Base-by-base conservation (phyloP, 257 asterid species). In the Plantago major region DNA sequence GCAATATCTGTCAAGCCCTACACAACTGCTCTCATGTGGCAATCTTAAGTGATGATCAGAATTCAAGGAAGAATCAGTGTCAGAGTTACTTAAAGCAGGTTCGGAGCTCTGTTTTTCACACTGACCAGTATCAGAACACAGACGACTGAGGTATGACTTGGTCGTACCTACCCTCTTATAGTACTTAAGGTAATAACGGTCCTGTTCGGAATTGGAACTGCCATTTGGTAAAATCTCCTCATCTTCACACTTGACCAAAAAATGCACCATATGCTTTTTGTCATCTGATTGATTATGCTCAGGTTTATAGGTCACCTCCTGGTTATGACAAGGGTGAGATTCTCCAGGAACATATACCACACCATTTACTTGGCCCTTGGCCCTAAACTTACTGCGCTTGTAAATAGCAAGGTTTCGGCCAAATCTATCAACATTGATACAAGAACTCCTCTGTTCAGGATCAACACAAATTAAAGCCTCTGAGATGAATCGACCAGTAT, bases 161-260 rank as follows among this genome's bases (percentile, higher is more conserved):
- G 75, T 57, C 50, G 71, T 71, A 51, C 42, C 52, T 30, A 22
- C 67, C 77, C 83, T 79, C 76, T 72, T 79, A 54, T 53, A 71
- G 73, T 86, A 87, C 69, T 82, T 86, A 28, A 78, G 60, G 46
- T 63, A 71, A 68, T 26, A 79, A 14, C 73, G 85, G 43, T 71
- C 79, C 37, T 59, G 55, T 64, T 63, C 72, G 42, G 67, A 50
- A 68, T 55, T 57, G 62, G 59, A 66, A 63, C 60, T 61, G 54
- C 75, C 79, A 43, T 62, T 72, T 50, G 69, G 74, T 26, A 57
- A 48, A 62, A 58, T 62, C 64, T 45, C 61, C 46, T 74, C 62
- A 11, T 52, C 51, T 22, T 67, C 76, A 61, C 48, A 76, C 57
- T 62, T 73, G 58, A 57, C 56, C 42, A 30, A 58, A 56, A 65